Base-by-base conservation (phyloP, 2,329 filamentous ascomycete genomes). In the Colletotrichum caudatum region DNA sequence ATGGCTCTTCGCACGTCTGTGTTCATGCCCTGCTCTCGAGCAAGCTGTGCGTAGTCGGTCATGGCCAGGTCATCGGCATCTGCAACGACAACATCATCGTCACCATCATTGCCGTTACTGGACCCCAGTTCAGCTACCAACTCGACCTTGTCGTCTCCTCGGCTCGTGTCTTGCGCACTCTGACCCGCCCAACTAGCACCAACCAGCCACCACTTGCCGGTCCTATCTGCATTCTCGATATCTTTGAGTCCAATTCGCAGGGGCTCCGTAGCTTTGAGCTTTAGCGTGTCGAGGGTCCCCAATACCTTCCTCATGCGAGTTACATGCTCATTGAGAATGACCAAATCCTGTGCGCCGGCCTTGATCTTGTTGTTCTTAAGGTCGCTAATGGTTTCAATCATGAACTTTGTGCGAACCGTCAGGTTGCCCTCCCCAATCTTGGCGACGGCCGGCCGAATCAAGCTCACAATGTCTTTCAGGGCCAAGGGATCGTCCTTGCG, bases 131-230 rank as follows among this genome's bases (percentile, higher is more conserved):
- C 35, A 50, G 11, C 50, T 29, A n/a, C 14, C 37, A 26, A 2
- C 46, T n/a, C 53, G 12, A 51, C 33, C 51, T 53, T n/a, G 18
- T 57, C 58, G 64, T 69, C 33, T 48, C 54, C 50, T 2, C 56
- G 56, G 51, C 75, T 76, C 12, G 74, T 64, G 7, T 64, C 70
- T 23, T 74, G 73, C 2, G 53, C 35, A 26, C 77, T 76, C 37
- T 77, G 78, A 33, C 87, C 88, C 5, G 87, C 84, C 89, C 95
- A 98, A 80, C 94, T 97, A n/a, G 96, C 95, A 63, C 96, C 96
- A 6, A 98, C 93, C 26, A 98, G 89, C 96, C 96, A 99, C 96
- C 96, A 99, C 83, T 97, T 98, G 0, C 96, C 96, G 78, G 92
- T 93, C 78, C 93, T 95, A 51, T 95, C 93, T 0, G 92, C 92